Evolutionary conservation across 208 protist genomes (phyloP).

Genomic region (Cochliopodium minus): DNA sequence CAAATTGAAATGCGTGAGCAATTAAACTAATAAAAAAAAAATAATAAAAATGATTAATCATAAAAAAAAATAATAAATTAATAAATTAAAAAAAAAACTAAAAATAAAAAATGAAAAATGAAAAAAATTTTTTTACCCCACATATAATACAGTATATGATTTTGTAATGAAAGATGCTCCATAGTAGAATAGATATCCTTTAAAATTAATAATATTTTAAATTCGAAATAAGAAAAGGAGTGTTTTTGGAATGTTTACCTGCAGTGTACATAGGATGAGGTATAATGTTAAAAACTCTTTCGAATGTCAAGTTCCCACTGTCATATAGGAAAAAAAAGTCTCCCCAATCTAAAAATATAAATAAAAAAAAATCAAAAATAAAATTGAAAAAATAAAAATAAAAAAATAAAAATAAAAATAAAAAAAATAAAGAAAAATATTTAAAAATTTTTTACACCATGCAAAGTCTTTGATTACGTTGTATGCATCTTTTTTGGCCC

Average conservation of each 20-base stretch:
- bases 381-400: background rate
- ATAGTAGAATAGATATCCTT: conserved; percentile 76
- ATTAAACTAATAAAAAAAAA: conserved; percentile 67
- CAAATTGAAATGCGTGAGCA: conserved; percentile 65
- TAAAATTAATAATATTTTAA: no score
- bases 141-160: conserved; percentile 68
- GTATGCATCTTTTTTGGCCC: conserved; percentile 76
- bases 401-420: background rate
- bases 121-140: no score
- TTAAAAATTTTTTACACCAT: conserved; percentile 48
- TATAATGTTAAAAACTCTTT: conserved; percentile 79
- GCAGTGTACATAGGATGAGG: conserved; percentile 84
- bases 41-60: no score
- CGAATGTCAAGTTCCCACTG: conserved; percentile 66
- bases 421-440: background rate
- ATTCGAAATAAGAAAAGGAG: no score
- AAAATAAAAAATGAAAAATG: no score
- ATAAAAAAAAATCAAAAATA: background rate
- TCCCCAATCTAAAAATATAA: conserved; percentile 49
- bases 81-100: no score
- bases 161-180: conserved; percentile 61
- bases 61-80: no score
- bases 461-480: conserved; percentile 77
- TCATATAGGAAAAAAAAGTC: conserved; percentile 83
- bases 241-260: conserved; percentile 27